Percentiles rank a stretch among this genome's conserved stretches.
Conservation (phyloP, 495 filamentous ascomycete genomes). For the Hypoxylon lienhwacheense region DNA sequence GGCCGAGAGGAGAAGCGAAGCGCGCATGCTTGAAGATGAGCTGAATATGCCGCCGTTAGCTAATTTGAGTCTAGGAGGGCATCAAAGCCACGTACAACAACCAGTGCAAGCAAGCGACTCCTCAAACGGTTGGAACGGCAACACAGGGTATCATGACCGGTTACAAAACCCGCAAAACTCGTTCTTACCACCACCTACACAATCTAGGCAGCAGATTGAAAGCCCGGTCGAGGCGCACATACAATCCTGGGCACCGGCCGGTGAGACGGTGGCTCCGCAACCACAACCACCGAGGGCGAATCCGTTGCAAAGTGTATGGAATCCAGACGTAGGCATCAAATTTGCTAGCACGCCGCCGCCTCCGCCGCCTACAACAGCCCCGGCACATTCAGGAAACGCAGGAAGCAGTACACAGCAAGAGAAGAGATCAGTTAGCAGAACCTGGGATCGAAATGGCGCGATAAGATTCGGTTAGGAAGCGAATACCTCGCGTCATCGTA, state of each 20-base stretch:
- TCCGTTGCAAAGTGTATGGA: conserved; percentile 67
- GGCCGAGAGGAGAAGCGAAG: conserved; percentile 77
- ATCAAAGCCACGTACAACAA: conserved; percentile 18
- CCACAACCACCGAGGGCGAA: conserved; percentile 52
- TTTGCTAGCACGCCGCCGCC: conserved; percentile 53
- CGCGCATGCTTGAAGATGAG: conserved; percentile 70
- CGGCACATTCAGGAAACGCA: conserved; percentile 15
- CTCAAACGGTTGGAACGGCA: conserved; percentile 4
- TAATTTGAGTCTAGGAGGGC: conserved; percentile 44
- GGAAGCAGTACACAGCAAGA: conserved; percentile 20
- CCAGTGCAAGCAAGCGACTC: neutral
- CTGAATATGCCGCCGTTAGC: conserved; percentile 54
- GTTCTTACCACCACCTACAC: conserved; percentile 20
- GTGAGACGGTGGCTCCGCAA: conserved; percentile 53
- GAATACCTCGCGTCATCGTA: conserved; percentile 24
- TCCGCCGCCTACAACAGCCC: neutral
- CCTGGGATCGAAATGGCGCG: conserved; percentile 66
- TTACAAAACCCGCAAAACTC: conserved; percentile 19
- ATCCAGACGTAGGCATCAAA: conserved; percentile 76
- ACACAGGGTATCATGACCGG: conserved; percentile 14
- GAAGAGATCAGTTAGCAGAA: conserved; percentile 31
- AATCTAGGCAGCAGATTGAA: conserved; percentile 39
- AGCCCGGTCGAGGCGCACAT: conserved; percentile 50
- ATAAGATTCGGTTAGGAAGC: conserved; percentile 60
- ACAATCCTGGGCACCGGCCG: conserved; percentile 48